These are phyloP conservation scores for Ceratocystis ficicola DNA, from an alignment of 2,329 filamentous ascomycete genomes.

Conservation along the genomic window DNA sequence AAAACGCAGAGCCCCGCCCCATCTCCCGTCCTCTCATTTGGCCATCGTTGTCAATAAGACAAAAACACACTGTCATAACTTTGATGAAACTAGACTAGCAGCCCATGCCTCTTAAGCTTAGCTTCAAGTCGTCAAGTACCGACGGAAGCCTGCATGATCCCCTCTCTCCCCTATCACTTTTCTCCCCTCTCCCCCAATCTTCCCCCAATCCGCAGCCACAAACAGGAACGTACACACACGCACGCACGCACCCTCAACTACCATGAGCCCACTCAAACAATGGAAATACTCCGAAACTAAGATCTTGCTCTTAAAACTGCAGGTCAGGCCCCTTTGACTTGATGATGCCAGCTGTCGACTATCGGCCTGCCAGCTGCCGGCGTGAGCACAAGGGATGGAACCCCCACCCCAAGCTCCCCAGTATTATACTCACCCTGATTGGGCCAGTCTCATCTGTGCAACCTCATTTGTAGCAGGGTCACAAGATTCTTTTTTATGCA, in stretches of 20 bases:
- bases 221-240: background rate
- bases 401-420: background rate
- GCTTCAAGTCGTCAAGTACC: background rate
- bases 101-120: background rate
- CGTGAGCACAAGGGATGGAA: background rate
- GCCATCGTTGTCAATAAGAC: background rate
- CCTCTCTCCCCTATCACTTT: background rate
- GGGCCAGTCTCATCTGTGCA: background rate
- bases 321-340: too few species aligned
- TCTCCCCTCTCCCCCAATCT: background rate
- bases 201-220: background rate
- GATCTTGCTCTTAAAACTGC: background rate
- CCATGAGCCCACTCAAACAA: background rate
- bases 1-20: background rate
- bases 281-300: constrained; percentile 9
- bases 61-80: background rate
- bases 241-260: background rate
- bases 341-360: background rate
- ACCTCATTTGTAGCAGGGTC: background rate
- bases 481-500: background rate
- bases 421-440: background rate
- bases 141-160: constrained; percentile 7
- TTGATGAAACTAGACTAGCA: background rate
- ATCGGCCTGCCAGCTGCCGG: background rate
- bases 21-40: background rate